Evolutionary conservation across 176 grass and related monocot genomes (phyloP).

Genomic region (Hyparrhenia diplandra): DNA sequence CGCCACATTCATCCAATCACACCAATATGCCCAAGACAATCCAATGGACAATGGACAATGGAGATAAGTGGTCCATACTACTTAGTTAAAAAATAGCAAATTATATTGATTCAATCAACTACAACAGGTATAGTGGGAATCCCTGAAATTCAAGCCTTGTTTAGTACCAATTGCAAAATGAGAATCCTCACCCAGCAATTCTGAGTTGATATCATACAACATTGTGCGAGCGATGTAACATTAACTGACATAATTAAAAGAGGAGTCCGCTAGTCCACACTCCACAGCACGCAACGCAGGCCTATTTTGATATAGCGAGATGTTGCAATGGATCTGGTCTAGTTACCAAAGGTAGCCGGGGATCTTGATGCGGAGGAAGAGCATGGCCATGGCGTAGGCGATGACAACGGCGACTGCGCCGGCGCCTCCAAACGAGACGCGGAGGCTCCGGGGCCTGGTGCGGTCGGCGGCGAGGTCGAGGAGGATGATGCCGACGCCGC

Average conservation of each 20-base stretch:
- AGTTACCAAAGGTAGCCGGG: constrained; percentile 66
- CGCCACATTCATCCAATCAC: neutral
- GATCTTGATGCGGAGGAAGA: constrained; percentile 96
- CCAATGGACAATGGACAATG: neutral
- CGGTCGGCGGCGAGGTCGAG: constrained; percentile 86
- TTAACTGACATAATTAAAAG: constrained; percentile 14
- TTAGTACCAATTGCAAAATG: constrained; percentile 2
- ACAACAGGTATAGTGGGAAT: neutral
- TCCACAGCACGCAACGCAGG: neutral
- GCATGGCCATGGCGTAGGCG: constrained; percentile 83
- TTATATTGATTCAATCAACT: neutral
- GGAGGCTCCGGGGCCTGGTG: constrained; percentile 68
- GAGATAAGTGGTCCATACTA: neutral
- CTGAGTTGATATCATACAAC: constrained; percentile 11
- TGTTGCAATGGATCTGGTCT: constrained; percentile 22
- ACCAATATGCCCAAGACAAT: neutral
- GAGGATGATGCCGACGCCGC: constrained; percentile 78
- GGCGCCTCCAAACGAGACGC: constrained; percentile 61
- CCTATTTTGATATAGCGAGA: constrained; percentile 24
- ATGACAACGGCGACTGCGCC: constrained; percentile 57
- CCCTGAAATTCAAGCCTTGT: neutral
- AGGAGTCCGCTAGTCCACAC: constrained; percentile 11
- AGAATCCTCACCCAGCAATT: constrained; percentile 18
- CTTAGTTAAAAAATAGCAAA: neutral
- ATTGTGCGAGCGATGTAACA: constrained; percentile 9